A percentile compares a stretch with the other conserved stretches of the same genome.
phyloP scores from a whole-genome alignment of 352 stramenopile genomes.

The Phytophthora litchii region DNA sequence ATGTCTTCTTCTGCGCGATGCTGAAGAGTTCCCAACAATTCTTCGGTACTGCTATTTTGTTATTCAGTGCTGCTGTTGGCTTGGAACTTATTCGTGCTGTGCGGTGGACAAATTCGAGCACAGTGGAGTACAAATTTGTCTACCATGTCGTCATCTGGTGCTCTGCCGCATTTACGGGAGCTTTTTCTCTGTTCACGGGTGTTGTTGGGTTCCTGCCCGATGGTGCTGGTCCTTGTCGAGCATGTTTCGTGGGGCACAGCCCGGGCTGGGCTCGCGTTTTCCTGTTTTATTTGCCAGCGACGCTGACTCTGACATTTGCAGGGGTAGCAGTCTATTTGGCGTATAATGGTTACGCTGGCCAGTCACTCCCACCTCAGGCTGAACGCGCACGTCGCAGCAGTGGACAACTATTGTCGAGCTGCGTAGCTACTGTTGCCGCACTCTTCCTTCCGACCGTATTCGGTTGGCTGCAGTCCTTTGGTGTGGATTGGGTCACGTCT shows the following conservation, averaged over 20 bases:
- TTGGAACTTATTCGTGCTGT: constrained; percentile 71
- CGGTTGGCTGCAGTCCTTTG: constrained; percentile 47
- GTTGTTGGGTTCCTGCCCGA: constrained; percentile 78
- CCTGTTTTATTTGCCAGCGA: constrained; percentile 64
- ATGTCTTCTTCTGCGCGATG: constrained; percentile 56
- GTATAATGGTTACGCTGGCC: constrained; percentile 10
- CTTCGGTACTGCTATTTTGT: constrained; percentile 60
- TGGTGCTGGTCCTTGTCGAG: constrained; percentile 55
- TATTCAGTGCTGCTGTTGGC: constrained; percentile 60
- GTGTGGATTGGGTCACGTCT: constrained; percentile 36
- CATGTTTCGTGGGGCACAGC: constrained; percentile 59
- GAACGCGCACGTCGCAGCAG: constrained; percentile 51
- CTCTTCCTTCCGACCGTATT: constrained; percentile 54
- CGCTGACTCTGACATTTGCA: constrained; percentile 43
- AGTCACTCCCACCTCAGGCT: constrained; percentile 31
- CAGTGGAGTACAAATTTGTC: constrained; percentile 56
- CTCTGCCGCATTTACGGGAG: constrained; percentile 39
- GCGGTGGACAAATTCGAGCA: constrained; percentile 54
- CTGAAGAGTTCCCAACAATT: constrained; percentile 72
- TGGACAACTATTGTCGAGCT: constrained; percentile 55
- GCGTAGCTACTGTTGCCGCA: constrained; percentile 44
- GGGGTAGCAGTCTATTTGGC: constrained; percentile 41
- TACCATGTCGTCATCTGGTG: constrained; percentile 72
- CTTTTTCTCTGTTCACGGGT: constrained; percentile 58
- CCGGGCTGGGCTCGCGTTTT: constrained; percentile 59